A percentile compares a stretch with the other conserved stretches of the same genome.
These are phyloP conservation scores for Leccinum variicolor DNA, from an alignment of 768 basidiomycete species.

Conservation along the genomic window DNA sequence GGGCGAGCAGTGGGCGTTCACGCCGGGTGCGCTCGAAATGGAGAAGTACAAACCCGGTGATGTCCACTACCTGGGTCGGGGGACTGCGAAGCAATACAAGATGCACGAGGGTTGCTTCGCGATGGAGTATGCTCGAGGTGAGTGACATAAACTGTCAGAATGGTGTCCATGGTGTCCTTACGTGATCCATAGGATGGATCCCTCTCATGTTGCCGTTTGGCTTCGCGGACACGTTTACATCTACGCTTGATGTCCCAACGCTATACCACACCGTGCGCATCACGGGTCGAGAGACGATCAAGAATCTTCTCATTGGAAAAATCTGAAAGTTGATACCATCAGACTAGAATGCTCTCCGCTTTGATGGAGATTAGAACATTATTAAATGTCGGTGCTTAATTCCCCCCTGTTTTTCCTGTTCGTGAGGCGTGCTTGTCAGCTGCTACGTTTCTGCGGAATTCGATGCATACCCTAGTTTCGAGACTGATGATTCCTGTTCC, in stretches of 20 bases:
- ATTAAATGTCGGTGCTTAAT: not conserved
- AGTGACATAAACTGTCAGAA: slow-evolving; percentile 14
- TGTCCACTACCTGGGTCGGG: slow-evolving; percentile 81
- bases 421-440: not conserved
- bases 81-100: slow-evolving; percentile 93
- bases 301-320: slow-evolving; percentile 82
- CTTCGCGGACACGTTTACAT: slow-evolving; percentile 77
- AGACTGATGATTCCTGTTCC: not conserved
- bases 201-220: slow-evolving; percentile 96
- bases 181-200: slow-evolving; percentile 78
- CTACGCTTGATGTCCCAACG: slow-evolving; percentile 85
- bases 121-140: slow-evolving; percentile 91
- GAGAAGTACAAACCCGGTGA: slow-evolving; percentile 83
- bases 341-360: not conserved
- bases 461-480: not conserved
- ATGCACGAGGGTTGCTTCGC: slow-evolving; percentile 97
- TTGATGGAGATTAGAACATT: slow-evolving; percentile 1
- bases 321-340: slow-evolving; percentile 43
- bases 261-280: slow-evolving; percentile 74
- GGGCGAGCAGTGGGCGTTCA: slow-evolving; percentile 95
- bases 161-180: not conserved
- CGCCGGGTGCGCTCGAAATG: slow-evolving; percentile 75
- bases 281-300: slow-evolving; percentile 79
- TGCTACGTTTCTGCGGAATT: not conserved
- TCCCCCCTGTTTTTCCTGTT: not conserved